phyloP scores from a whole-genome alignment of 2,329 filamentous ascomycete species.

The Lasiodiplodia theobromae region DNA sequence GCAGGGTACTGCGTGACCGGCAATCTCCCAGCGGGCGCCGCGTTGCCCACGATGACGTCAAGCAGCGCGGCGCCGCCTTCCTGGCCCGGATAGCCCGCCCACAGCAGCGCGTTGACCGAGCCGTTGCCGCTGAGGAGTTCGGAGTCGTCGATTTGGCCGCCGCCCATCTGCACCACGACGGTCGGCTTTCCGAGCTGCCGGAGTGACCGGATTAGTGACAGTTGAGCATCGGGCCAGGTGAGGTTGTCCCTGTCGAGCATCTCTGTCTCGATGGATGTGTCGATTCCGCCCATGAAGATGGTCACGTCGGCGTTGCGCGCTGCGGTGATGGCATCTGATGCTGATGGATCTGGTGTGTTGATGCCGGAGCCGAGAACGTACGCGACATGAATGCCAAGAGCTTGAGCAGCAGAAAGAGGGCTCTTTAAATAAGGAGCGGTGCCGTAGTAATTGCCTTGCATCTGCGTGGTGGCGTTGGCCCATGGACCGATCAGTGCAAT shows the following conservation, averaged over 20 bases:
- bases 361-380: slow-evolving; percentile 51
- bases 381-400: slow-evolving; percentile 54
- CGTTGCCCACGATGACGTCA: slow-evolving; percentile 60
- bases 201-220: slow-evolving; percentile 59
- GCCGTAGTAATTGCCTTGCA: slow-evolving; percentile 65
- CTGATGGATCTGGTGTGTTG: slow-evolving; percentile 38
- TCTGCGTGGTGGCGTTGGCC: slow-evolving; percentile 63
- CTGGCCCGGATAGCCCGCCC: slow-evolving; percentile 68
- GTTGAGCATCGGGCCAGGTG: slow-evolving; percentile 60
- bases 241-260: slow-evolving; percentile 59
- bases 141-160: slow-evolving; percentile 57
- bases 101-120: slow-evolving; percentile 61
- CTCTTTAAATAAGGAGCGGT: slow-evolving; percentile 62
- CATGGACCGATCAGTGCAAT: slow-evolving; percentile 66
- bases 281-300: slow-evolving; percentile 63
- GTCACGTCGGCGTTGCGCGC: slow-evolving; percentile 59
- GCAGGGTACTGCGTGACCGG: slow-evolving; percentile 65
- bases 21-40: slow-evolving; percentile 61
- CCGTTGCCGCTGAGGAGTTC: slow-evolving; percentile 55
- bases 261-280: slow-evolving; percentile 61
- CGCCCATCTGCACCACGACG: slow-evolving; percentile 61
- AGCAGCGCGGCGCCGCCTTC: slow-evolving; percentile 64
- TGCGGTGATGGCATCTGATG: slow-evolving; percentile 34
- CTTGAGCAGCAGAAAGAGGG: slow-evolving; percentile 60
- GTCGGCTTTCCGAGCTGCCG: slow-evolving; percentile 58